Evolutionary conservation across 108 stramenopile species (phyloP), one percentile per base, ranked within the genome.

Genomic region (Cyclotella baltica): DNA sequence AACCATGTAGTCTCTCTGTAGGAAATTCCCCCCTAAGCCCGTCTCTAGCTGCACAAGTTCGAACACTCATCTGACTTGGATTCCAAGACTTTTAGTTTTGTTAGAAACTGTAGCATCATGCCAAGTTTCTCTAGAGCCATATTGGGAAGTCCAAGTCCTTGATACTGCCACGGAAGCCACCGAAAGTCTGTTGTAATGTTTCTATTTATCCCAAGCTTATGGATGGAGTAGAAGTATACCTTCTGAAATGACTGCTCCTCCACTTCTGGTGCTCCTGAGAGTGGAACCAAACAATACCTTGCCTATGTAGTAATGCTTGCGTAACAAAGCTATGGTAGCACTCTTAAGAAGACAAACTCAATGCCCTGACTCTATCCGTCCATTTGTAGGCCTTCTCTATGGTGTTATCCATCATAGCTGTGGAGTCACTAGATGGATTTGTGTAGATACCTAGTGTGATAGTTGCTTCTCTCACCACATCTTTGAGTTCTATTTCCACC

Each of bases 141-240:
- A 38, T 73, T 73, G 22, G 65, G 65, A 29, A 67, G n/a, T 4
- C 65, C 65, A 3, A 67, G 47, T 5, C 65, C 65, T 30, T 67
- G 65, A 29, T 48, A 67, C 28, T 28, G 11, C 11, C 11, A 18
- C n/a, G 65, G 47, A 3, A 67, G 25, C 65, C 20, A 38, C 16
- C 35, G 10, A 16, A 34, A 64, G 5, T 25, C 62, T 37, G 3
- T 10, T 4, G 62, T 64, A 20, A 67, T 67, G 29, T 67, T 15
- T 3, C 47, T 25, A 50, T 67, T 67, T 4, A 67, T 47, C 8
- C 47, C 47, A 2, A 67, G 20, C 18, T 4, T 20, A 3, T 22
- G 65, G 8, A 67, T 43, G 28, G 3, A 13, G 4, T 30, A 3
- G 31, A 30, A 67, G 28, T 30, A 30, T 5, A 18, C 4, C 15